Base-by-base conservation (phyloP, 2,329 filamentous ascomycete species). In the Diaporthe sp. region DNA sequence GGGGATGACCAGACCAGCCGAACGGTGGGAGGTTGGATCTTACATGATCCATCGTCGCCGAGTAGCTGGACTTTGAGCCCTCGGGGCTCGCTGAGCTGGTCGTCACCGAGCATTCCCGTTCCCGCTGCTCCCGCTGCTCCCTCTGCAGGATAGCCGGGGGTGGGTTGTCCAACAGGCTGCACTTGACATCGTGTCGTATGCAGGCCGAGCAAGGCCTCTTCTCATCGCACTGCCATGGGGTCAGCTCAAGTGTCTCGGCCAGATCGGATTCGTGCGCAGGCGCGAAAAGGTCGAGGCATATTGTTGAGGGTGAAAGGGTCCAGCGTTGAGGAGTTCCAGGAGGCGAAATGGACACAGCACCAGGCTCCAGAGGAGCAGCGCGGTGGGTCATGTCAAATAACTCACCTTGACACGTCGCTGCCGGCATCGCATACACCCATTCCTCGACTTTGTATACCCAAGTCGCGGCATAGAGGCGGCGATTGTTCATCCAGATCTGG, bases 41-140 rank as follows among this genome's bases (percentile, higher is more conserved):
- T 75, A 75, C 74, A 72, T 72, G 70, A 25, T 75, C 74, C n/a
- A 67, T 58, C 2, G 74, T 61, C 39, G 74, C 31, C 39, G 53
- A 72, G 51, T 72, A 53, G 37, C 76, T 83, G 80, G 68, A 81
- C 79, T 25, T 82, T 79, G 76, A 83, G 80, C 75, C 83, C 81
- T 12, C 65, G 19, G 74, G 74, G 72, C 69, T 75, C n/a, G 39
- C 59, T 39, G 75, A 75, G 34, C 28, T 57, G 31, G 44, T 46
- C 22, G 59, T 49, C 17, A 17, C 37, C 3, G 74, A 58, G 13
- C 15, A 7, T 49, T 68, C 65, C 2, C 65, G 37, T 17, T 62
- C 53, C 51, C 62, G 44, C 8, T 55, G 39, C 65, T 68, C 65
- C 9, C 59, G 58, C 62, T 31, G 61, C 44, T 73, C 61, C 51